Evolutionary conservation across 768 basidiomycete species (phyloP), one percentile per base, ranked within the genome.

Genomic region (Lactifluus hygrophoroides): DNA sequence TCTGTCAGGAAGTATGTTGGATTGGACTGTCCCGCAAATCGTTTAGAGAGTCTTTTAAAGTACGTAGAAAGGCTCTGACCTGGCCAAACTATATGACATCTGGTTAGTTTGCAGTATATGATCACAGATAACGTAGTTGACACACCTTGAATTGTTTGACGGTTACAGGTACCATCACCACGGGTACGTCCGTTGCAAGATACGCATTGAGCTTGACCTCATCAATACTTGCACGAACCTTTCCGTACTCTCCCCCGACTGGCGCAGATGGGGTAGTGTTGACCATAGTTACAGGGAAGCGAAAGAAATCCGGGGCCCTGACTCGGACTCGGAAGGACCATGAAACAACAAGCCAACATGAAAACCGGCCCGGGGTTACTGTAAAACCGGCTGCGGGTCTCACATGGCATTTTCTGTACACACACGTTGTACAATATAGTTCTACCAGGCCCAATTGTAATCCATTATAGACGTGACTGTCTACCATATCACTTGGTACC

Each of bases 1-100:
- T 91, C 90, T 5, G 83, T 89, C 49, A 99, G 72, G 73, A 98
- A 89, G 70, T 97, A 99, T 0, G 95, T 98, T 0, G 95, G 95
- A 68, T 99, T 99, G 8, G 92, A 93, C 90, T 94, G 69, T 5
- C 34, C 48, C 11, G 14, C 28, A 30, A 37, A 10, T 19, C 53
- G 47, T 56, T 4, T 42, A 28, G 27, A 35, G 19, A 42, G 28
- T 21, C 16, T 30, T 25, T 32, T 5, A 25, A 28, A 28, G 1
- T 10, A 27, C 14, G 7, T 28, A 21, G 13, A 16, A 40, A 23
- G 14, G n/a, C 13, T 43, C 76, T 67, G 71, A 91, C 92, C 83
- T 94, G 92, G 45, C 90, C 92, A 72, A 89, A 93, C 90, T 94
- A 5, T 57, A 23, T 25, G n/a, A 23, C 21, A 23, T 52, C 34